phyloP scores from a whole-genome alignment of 257 asterid species.

The Solanum sitiens region DNA sequence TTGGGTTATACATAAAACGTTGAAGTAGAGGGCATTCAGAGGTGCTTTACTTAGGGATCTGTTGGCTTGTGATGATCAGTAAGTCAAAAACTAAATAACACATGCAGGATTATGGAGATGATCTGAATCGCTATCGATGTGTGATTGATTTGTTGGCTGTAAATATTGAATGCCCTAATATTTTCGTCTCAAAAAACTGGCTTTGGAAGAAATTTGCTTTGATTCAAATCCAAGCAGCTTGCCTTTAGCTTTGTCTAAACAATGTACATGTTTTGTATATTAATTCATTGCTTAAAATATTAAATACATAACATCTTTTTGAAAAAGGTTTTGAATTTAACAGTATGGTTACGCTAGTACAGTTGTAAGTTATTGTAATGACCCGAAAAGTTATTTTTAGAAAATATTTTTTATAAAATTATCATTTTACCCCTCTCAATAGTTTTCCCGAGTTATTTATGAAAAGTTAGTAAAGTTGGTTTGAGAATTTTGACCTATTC shows the following conservation, averaged over 20 bases:
- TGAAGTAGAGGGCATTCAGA: not conserved
- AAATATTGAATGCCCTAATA: not conserved
- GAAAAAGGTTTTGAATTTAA: not conserved
- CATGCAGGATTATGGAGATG: not conserved
- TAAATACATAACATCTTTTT: not conserved
- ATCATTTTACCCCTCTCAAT: too few species aligned
- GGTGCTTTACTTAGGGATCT: not conserved
- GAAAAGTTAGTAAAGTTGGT: too few species aligned
- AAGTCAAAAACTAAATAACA: not conserved
- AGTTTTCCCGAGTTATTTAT: too few species aligned
- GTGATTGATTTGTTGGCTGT: not conserved
- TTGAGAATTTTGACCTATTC: too few species aligned
- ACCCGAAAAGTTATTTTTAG: too few species aligned
- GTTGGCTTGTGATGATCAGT: not conserved
- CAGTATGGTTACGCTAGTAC: not conserved
- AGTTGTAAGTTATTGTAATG: not conserved
- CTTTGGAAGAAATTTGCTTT: not conserved
- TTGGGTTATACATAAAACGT: not conserved
- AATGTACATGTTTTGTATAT: not conserved
- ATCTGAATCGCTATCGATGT: not conserved
- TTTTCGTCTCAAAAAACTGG: not conserved
- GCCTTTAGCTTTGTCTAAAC: not conserved
- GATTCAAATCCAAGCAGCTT: not conserved
- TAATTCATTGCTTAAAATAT: not conserved
- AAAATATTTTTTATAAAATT: too few species aligned